These are phyloP conservation scores for Phytopythium kandeliae DNA, from an alignment of 352 stramenopile genomes.

Conservation along the genomic window DNA sequence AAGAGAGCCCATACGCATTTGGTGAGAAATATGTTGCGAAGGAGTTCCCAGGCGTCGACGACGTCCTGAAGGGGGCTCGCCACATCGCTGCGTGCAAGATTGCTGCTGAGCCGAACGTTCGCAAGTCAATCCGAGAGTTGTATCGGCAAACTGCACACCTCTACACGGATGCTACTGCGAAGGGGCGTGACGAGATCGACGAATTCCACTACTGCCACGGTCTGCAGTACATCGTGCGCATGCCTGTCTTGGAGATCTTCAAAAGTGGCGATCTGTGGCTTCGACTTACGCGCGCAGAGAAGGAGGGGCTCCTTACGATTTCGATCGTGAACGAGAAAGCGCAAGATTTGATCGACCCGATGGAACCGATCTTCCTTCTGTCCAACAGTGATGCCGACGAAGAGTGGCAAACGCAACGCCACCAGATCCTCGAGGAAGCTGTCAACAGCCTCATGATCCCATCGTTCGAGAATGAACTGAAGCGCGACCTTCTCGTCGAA, in stretches of 20 bases:
- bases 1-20: constrained; percentile 63
- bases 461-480: constrained; percentile 84
- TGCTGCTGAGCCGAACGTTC: constrained; percentile 78
- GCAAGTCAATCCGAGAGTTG: constrained; percentile 78
- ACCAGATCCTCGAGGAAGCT: constrained; percentile 79
- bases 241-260: constrained; percentile 79
- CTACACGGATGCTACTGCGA: constrained; percentile 70
- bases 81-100: constrained; percentile 86
- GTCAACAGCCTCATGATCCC: constrained; percentile 80
- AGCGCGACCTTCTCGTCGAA: constrained; percentile 65
- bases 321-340: constrained; percentile 78
- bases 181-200: constrained; percentile 84
- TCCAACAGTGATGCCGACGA: constrained; percentile 52
- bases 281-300: constrained; percentile 70
- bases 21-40: constrained; percentile 77
- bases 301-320: constrained; percentile 77
- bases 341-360: constrained; percentile 76
- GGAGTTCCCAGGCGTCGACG: constrained; percentile 79
- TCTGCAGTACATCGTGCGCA: constrained; percentile 81
- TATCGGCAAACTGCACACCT: constrained; percentile 74
- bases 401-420: constrained; percentile 82
- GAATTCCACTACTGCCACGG: constrained; percentile 87
- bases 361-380: constrained; percentile 68
- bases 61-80: constrained; percentile 85
- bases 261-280: constrained; percentile 74